Conservation (phyloP, 805 yeast species). For the Komagataella pseudopastoris region DNA sequence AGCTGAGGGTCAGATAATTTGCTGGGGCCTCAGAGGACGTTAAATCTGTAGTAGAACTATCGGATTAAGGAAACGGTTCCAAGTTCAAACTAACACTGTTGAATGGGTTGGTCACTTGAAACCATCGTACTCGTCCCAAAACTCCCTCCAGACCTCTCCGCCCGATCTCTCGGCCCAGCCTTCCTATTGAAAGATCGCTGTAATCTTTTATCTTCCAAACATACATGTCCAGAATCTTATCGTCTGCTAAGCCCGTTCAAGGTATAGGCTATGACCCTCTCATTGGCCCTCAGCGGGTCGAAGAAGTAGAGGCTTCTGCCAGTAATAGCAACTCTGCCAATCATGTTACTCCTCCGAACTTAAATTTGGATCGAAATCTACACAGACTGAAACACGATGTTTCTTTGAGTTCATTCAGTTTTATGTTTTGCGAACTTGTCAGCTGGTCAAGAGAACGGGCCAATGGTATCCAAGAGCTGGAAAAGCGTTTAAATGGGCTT, state of each 20-base stretch:
- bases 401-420: constrained; percentile 52
- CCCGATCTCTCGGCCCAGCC: not conserved
- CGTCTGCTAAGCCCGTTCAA: not conserved
- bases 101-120: not conserved
- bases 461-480: constrained; percentile 56
- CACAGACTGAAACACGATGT: constrained; percentile 57
- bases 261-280: constrained; percentile 26
- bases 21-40: too few species aligned
- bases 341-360: constrained; percentile 8
- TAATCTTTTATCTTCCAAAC: not conserved
- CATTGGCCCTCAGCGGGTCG: constrained; percentile 25
- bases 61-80: not conserved
- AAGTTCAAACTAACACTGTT: not conserved
- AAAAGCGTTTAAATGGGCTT: constrained; percentile 42
- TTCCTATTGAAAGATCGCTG: not conserved
- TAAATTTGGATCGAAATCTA: constrained; percentile 55
- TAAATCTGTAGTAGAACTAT: too few species aligned
- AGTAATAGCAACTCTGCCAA: constrained; percentile 19
- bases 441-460: constrained; percentile 49
- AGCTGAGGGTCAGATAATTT: too few species aligned
- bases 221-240: not conserved
- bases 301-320: constrained; percentile 5
- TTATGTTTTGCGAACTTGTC: constrained; percentile 57
- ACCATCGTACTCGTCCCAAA: too few species aligned
- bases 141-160: too few species aligned